Evolutionary conservation across 202 grass and related monocot species (phyloP).

Genomic region (Setaria viridis): DNA sequence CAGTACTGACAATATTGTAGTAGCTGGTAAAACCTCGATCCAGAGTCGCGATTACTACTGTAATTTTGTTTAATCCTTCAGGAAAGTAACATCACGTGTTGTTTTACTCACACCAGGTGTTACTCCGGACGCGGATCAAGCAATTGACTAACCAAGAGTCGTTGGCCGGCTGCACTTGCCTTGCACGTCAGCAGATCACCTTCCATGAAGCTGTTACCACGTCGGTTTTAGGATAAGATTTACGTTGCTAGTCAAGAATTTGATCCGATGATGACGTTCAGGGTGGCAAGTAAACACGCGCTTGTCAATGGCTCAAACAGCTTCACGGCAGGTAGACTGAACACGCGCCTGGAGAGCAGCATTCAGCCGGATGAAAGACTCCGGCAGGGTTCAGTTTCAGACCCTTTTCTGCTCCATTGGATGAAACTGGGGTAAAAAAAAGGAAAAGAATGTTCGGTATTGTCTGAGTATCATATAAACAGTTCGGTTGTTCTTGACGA

Average conservation of each 20-base stretch:
- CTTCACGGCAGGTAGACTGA: slow-evolving; percentile 39
- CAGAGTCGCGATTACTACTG: slow-evolving; percentile 30
- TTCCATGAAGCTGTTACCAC: slow-evolving; percentile 35
- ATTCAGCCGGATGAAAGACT: not conserved
- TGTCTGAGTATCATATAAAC: slow-evolving; percentile 39
- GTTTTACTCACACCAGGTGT: not conserved
- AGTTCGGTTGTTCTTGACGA: slow-evolving; percentile 21
- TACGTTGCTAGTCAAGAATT: slow-evolving; percentile 26
- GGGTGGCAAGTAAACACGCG: slow-evolving; percentile 20
- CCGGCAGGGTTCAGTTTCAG: slow-evolving; percentile 36
- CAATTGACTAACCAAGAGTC: slow-evolving; percentile 22
- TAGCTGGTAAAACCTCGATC: slow-evolving; percentile 16
- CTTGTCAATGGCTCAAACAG: not conserved
- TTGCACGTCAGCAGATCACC: slow-evolving; percentile 38
- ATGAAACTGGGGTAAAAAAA: not conserved
- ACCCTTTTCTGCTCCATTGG: slow-evolving; percentile 41
- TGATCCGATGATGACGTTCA: not conserved
- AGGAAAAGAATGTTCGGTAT: not conserved
- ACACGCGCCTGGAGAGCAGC: not conserved
- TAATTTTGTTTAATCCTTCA: slow-evolving; percentile 15
- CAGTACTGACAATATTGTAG: slow-evolving; percentile 10
- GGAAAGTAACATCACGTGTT: slow-evolving; percentile 34
- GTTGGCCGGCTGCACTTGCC: slow-evolving; percentile 19
- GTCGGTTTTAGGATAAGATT: slow-evolving; percentile 36
- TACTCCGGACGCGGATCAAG: not conserved